A percentile compares a stretch with the other conserved stretches of the same genome.
These are phyloP conservation scores for Acanthamoeba lugdunensis DNA, from an alignment of 208 protist genomes.

Conservation along the genomic window DNA sequence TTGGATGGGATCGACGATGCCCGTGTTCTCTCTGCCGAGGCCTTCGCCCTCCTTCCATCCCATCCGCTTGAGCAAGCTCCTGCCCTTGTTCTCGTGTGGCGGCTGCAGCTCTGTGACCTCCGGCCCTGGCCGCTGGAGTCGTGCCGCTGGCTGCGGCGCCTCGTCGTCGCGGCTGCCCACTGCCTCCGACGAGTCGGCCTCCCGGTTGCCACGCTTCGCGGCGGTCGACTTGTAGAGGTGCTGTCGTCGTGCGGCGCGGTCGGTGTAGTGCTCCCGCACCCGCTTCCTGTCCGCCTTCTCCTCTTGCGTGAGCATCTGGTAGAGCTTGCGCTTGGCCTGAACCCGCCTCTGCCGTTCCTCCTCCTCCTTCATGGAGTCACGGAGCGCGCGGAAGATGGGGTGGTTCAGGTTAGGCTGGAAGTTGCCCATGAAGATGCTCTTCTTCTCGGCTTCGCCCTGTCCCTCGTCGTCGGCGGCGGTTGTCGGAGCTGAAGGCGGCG, in stretches of 20 bases:
- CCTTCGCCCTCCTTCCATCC: conserved; percentile 53
- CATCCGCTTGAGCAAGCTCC: conserved; percentile 9
- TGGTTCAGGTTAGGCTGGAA: conserved; percentile 61
- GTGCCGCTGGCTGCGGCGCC: not conserved
- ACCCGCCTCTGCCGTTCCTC: not conserved
- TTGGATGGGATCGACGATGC: conserved; percentile 26
- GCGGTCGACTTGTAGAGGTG: conserved; percentile 2
- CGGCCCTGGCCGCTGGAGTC: not conserved
- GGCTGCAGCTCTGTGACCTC: not conserved
- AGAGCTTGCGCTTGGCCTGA: not conserved
- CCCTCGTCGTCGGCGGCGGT: not conserved
- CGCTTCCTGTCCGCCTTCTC: not conserved
- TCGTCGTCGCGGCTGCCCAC: not conserved
- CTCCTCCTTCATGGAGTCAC: conserved; percentile 32
- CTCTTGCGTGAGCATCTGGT: conserved; percentile 14
- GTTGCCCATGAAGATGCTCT: conserved; percentile 23
- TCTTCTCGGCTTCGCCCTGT: not conserved
- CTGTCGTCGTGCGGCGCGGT: not conserved
- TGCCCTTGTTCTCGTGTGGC: conserved; percentile 18
- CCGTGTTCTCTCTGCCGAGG: not conserved
- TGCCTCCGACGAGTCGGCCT: not conserved
- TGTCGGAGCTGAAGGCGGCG: not conserved
- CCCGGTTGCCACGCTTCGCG: not conserved
- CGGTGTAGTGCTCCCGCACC: not conserved
- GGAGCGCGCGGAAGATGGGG: conserved; percentile 45